These are phyloP conservation scores for Aegilops umbellulata DNA, from an alignment of 176 grass and related monocot species.

Conservation along the genomic window DNA sequence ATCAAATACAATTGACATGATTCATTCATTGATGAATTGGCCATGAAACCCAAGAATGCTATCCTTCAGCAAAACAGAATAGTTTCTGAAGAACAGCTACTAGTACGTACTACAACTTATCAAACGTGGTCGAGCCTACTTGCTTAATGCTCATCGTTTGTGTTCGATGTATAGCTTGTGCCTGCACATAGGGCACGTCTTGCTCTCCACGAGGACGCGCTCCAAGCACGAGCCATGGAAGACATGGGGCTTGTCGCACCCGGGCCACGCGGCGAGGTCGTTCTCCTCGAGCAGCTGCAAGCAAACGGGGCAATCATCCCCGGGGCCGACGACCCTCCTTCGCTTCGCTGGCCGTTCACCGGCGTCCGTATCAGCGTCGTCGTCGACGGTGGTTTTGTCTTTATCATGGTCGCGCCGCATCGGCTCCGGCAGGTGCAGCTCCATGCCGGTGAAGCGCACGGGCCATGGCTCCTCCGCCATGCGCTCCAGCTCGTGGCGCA, in stretches of 20 bases:
- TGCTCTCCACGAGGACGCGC: background rate
- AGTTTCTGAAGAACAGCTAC: background rate
- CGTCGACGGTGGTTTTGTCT: background rate
- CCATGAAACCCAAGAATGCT: background rate
- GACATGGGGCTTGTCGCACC: slow-evolving; percentile 17
- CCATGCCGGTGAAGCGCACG: background rate
- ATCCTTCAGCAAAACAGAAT: background rate
- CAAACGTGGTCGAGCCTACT: background rate
- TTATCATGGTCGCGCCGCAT: background rate
- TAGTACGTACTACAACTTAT: background rate
- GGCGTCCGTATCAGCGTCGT: too few species aligned
- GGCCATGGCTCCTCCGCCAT: background rate
- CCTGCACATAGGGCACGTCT: background rate
- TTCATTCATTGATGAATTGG: background rate
- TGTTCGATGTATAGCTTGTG: background rate
- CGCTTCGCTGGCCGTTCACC: background rate
- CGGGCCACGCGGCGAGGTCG: slow-evolving; percentile 23
- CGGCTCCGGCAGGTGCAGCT: slow-evolving; percentile 14
- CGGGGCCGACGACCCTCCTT: background rate
- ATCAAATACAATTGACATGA: background rate
- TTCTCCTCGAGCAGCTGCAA: background rate
- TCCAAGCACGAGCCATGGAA: slow-evolving; percentile 39
- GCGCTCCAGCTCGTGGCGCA: background rate
- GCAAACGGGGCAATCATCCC: slow-evolving; percentile 18
- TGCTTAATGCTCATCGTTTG: background rate